Conservation (phyloP, 2,329 filamentous ascomycete species). For the Fusarium nygamai region DNA sequence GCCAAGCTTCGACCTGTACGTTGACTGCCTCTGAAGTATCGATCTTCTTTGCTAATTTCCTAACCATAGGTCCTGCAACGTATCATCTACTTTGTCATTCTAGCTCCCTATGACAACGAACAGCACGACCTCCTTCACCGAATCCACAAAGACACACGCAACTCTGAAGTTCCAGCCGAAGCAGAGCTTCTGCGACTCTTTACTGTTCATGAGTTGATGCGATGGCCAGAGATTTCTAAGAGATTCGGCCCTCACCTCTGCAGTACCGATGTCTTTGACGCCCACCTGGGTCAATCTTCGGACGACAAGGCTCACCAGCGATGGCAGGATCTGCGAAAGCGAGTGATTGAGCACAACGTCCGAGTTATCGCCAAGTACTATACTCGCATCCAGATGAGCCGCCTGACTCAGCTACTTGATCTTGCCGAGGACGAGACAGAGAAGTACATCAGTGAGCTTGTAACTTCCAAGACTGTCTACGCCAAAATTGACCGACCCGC, state of each 20-base stretch:
- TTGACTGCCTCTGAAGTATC: not conserved
- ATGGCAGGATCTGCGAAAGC: conserved; percentile 96
- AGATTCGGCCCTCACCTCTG: conserved; percentile 90
- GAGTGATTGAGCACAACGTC: conserved; percentile 99
- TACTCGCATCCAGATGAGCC: conserved; percentile 92
- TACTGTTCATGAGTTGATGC: conserved; percentile 96
- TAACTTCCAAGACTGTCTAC: conserved; percentile 97
- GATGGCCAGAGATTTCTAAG: conserved; percentile 93
- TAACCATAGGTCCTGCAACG: conserved; percentile 79
- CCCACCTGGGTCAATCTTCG: conserved; percentile 67
- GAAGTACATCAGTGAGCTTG: conserved; percentile 97
- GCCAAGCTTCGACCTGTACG: conserved; percentile 85
- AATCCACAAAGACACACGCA: conserved; percentile 85
- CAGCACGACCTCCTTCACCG: conserved; percentile 97
- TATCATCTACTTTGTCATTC: conserved; percentile 97
- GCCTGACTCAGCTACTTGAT: conserved; percentile 90
- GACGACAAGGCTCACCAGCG: conserved; percentile 85
- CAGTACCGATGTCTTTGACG: conserved; percentile 88
- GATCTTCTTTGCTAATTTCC: conserved; percentile 21
- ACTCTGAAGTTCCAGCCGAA: conserved; percentile 79
- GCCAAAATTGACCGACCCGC: conserved; percentile 97
- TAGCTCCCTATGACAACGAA: conserved; percentile 97
- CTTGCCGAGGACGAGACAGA: conserved; percentile 95
- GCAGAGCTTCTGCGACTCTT: conserved; percentile 92
- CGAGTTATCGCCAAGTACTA: conserved; percentile 99